Conservation (phyloP, 129 eudicot genomes). For the Flaveria brownii region DNA sequence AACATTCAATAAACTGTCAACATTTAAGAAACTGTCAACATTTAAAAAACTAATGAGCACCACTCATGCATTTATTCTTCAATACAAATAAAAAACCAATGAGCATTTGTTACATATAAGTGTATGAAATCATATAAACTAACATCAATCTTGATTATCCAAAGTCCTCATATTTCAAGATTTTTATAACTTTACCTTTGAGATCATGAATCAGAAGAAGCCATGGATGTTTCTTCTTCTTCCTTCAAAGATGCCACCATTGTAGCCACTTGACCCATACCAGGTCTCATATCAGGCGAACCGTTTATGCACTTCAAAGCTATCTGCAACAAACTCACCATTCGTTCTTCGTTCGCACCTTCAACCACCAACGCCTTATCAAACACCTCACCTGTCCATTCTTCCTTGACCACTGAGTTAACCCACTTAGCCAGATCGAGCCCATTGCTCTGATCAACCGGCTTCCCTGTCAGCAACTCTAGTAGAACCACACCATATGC, state of each 20-base stretch:
- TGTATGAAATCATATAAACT: slow-evolving; percentile 12
- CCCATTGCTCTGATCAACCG: slow-evolving; percentile 52
- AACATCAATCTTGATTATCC: slow-evolving; percentile 11
- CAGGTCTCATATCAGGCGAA: slow-evolving; percentile 58
- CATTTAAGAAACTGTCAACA: slow-evolving; percentile 12
- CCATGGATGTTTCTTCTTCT: slow-evolving; percentile 55
- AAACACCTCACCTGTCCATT: slow-evolving; percentile 77
- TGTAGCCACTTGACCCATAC: slow-evolving; percentile 47
- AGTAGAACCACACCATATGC: slow-evolving; percentile 67
- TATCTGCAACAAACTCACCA: slow-evolving; percentile 69
- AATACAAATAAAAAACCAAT: slow-evolving; percentile 20
- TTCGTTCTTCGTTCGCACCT: slow-evolving; percentile 63
- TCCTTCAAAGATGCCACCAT: slow-evolving; percentile 59
- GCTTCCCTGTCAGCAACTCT: slow-evolving; percentile 67
- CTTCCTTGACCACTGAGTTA: slow-evolving; percentile 68
- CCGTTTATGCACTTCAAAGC: slow-evolving; percentile 63
- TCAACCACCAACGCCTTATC: slow-evolving; percentile 55
- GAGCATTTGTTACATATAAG: slow-evolving; percentile 17
- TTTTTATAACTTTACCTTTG: neutral
- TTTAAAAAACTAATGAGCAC: slow-evolving; percentile 25
- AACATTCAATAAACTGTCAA: slow-evolving; percentile 14
- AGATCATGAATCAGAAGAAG: slow-evolving; percentile 48
- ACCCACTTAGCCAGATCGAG: slow-evolving; percentile 72
- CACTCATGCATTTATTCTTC: slow-evolving; percentile 30
- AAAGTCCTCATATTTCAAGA: neutral